Evolutionary conservation across 352 stramenopile genomes (phyloP).

Genomic region (Lagenidium giganteum): DNA sequence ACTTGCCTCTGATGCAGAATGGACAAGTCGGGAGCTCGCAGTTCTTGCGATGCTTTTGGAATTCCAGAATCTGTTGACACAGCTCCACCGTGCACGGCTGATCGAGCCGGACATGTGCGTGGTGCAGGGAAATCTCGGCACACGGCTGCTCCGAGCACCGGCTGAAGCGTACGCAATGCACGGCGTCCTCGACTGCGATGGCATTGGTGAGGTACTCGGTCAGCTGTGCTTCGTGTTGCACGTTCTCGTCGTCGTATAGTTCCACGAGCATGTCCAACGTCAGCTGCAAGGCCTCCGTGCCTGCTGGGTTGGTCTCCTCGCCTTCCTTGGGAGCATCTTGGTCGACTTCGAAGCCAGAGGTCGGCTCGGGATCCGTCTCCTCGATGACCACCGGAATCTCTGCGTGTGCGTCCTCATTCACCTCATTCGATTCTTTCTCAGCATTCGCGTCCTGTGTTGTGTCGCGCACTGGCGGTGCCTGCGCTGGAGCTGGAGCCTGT

Average conservation of each 20-base stretch:
- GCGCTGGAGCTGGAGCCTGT: too few relatives aligned
- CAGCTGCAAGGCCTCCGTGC: too few relatives aligned
- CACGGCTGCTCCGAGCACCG: conserved; percentile 25
- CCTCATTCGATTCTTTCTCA: background rate
- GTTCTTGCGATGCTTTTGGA: conserved; percentile 21
- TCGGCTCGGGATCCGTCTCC: too few relatives aligned
- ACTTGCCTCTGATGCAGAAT: conserved; percentile 30
- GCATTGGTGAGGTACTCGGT: conserved; percentile 19
- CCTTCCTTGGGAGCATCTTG: background rate
- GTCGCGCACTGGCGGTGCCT: too few relatives aligned
- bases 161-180: conserved; percentile 25
- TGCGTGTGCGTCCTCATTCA: conserved; percentile 3
- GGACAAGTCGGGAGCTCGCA: conserved; percentile 21
- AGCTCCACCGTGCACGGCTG: conserved; percentile 21
- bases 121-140: too few relatives aligned
- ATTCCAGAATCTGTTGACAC: conserved; percentile 18
- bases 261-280: background rate
- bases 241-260: background rate
- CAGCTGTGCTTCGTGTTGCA: conserved; percentile 20
- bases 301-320: background rate
- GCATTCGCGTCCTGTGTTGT: background rate
- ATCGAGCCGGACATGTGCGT: too few relatives aligned
- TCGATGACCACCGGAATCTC: too few relatives aligned
- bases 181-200: conserved; percentile 30
- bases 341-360: too few relatives aligned